Base-by-base conservation (phyloP, 495 filamentous ascomycete species). In the Lophiostoma macrostomum region DNA sequence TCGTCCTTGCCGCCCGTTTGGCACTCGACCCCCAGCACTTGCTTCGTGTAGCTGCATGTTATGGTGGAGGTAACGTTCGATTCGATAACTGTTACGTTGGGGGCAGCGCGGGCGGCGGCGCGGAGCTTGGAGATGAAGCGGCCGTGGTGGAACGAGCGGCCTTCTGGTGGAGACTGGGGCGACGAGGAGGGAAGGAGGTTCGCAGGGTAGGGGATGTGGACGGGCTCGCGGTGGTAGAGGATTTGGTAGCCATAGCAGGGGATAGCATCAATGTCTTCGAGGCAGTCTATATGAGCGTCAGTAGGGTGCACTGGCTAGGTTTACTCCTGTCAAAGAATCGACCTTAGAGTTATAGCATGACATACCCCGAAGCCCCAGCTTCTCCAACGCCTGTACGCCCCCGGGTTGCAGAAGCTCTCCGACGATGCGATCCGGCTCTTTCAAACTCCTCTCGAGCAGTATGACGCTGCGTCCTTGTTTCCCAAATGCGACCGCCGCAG, bases 401-500 rank as follows among this genome's bases (percentile, higher is more conserved):
- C 93, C 93, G 3, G 93, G 93, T 68, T 98, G 93, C 64, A 98
- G 72, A 52, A 98, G 71, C 73, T 98, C 93, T 47, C 93, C 93
- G 18, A 98, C 91, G 63, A 98, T 98, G 48, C 93, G 84, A 73
- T 97, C 89, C 11, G 93, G 93, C 73, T 96, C 88, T 71, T 91
- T 90, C 67, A 96, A 73, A 69, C 85, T 91, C 57, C 76, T 76
- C 71, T 98, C 93, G 18, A 98, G 79, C 41, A 98, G 73, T n/a
- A 95, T 78, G 13, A 98, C 90, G 65, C 84, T 91, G 29, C 93
- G 83, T 11, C 90, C 90, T 69, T 97, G 94, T 37, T 80, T 80
- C 11, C 83, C 83, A 30, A 91, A 79, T 24, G 90, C 85, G 38
- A 86, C 80, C 5, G 94, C 83, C n/a, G 90, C 73, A 5, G 93